These are phyloP conservation scores for Saussurea involucrata DNA, from an alignment of 129 eudicot species.

Conservation along the genomic window DNA sequence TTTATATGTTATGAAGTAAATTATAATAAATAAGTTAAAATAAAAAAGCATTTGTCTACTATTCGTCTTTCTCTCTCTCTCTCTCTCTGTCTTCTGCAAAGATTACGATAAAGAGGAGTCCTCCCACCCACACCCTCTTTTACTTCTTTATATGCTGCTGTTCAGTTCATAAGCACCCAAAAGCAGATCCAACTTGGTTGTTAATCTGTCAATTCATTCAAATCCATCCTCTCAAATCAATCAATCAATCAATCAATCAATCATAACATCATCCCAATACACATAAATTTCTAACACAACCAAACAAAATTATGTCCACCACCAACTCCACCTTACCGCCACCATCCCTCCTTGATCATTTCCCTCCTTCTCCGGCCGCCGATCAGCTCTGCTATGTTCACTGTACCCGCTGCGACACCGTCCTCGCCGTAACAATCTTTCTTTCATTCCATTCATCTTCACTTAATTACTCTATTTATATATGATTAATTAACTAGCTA, in stretches of 20 bases:
- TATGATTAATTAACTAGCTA: no score
- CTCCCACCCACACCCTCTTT: constrained; percentile 4
- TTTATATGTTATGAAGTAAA: no score
- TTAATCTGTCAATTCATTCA: constrained; percentile 21
- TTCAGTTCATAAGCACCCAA: constrained; percentile 15
- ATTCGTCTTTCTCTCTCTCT: neutral
- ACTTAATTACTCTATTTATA: neutral
- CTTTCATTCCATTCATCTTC: neutral
- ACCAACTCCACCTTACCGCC: constrained; percentile 23
- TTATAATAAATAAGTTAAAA: no score
- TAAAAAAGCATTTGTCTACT: neutral
- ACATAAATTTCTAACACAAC: neutral
- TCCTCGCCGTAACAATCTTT: constrained; percentile 36
- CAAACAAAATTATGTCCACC: constrained; percentile 25
- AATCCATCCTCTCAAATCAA: constrained; percentile 25
- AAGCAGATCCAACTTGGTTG: constrained; percentile 21
- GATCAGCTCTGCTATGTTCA: constrained; percentile 64
- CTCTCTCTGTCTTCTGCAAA: neutral
- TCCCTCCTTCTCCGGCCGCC: constrained; percentile 11
- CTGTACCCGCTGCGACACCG: constrained; percentile 56
- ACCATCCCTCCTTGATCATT: neutral
- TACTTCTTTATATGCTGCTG: constrained; percentile 8
- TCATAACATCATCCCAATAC: constrained; percentile 14
- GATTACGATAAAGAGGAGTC: constrained; percentile 8
- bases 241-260: constrained; percentile 53